These are phyloP conservation scores for Forsythia viridissima DNA, from an alignment of 257 asterid species.

Conservation along the genomic window DNA sequence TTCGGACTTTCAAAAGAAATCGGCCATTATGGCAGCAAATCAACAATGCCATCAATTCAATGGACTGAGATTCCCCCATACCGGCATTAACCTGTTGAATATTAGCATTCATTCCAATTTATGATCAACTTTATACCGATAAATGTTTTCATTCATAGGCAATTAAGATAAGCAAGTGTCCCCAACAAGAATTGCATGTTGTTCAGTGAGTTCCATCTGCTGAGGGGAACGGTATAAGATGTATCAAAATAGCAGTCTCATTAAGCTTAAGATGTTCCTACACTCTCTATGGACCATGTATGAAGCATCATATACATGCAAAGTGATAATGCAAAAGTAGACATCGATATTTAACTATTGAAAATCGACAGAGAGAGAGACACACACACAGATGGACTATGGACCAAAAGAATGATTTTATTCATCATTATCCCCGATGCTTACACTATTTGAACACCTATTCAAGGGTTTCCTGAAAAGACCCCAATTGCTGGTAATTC, in stretches of 20 bases:
- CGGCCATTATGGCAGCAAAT: no score
- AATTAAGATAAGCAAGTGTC: background rate
- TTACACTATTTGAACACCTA: constrained; percentile 38
- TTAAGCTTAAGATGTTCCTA: background rate
- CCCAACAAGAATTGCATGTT: no score
- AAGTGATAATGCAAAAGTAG: background rate
- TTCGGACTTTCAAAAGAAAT: no score
- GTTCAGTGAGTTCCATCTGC: no score
- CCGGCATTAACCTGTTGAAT: no score
- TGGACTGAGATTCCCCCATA: no score
- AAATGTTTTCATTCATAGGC: no score
- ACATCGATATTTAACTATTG: background rate
- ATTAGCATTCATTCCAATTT: no score
- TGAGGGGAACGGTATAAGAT: background rate
- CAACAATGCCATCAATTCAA: no score
- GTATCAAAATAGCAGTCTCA: background rate
- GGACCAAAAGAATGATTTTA: constrained; percentile 25
- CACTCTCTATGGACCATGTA: background rate
- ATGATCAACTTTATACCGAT: no score
- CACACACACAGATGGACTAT: background rate
- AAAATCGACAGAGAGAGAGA: background rate
- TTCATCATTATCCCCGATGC: constrained; percentile 22
- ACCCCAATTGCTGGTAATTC: constrained; percentile 72
- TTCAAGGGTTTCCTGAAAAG: constrained; percentile 42
- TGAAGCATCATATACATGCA: background rate